Conservation (phyloP, 2,329 filamentous ascomycete genomes). For the Pezicula neosporulosa region DNA sequence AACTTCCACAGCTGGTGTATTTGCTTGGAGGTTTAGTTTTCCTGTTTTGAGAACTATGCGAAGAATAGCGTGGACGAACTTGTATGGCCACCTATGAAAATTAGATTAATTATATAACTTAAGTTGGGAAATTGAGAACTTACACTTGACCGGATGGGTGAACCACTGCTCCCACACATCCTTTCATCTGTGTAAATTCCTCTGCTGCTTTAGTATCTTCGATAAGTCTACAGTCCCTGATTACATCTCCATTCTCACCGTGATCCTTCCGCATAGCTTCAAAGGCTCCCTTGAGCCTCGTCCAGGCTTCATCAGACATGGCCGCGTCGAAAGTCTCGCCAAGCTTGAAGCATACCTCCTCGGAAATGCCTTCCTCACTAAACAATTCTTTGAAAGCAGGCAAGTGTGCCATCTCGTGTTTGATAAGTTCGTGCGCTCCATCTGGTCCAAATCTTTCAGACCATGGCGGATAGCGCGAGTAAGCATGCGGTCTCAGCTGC, state of each 20-base stretch:
- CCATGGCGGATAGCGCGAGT: constrained; percentile 28
- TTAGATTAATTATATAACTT: background rate
- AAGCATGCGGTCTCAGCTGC: constrained; percentile 30
- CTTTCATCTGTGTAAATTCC: constrained; percentile 29
- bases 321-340: constrained; percentile 30
- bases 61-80: constrained; percentile 57
- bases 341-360: constrained; percentile 26
- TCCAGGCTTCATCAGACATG: constrained; percentile 29
- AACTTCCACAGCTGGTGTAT: constrained; percentile 37
- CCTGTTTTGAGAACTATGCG: constrained; percentile 41
- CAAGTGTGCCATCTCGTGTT: constrained; percentile 27
- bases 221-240: constrained; percentile 27
- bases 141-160: constrained; percentile 17
- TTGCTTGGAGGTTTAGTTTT: constrained; percentile 47
- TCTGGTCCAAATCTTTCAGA: constrained; percentile 23
- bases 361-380: constrained; percentile 28
- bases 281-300: constrained; percentile 22
- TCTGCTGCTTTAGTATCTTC: constrained; percentile 25
- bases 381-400: constrained; percentile 34
- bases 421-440: constrained; percentile 26
- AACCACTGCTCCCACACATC: constrained; percentile 22
- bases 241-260: constrained; percentile 24
- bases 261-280: constrained; percentile 25
- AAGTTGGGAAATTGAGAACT: background rate
- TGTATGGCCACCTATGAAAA: constrained; percentile 19